phyloP scores from a whole-genome alignment of 108 stramenopile species.

The Nitzschia sp. region DNA sequence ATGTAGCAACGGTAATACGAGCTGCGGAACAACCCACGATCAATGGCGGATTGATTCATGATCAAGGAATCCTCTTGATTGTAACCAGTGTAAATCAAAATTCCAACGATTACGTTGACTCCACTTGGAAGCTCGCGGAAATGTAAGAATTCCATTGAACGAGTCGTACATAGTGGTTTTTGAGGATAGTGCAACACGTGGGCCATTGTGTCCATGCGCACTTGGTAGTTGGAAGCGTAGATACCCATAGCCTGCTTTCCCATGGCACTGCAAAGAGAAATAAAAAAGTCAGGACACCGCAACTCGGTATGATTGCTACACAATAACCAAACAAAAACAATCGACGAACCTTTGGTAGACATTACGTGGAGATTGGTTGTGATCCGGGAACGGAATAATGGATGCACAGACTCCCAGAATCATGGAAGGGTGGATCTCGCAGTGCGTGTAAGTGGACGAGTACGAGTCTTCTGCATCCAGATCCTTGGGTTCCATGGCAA shows the following conservation, averaged over 20 bases:
- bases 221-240: conserved; percentile 95
- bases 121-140: conserved; percentile 99
- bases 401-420: conserved; percentile 94
- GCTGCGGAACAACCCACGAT: conserved; percentile 97
- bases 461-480: conserved; percentile 83
- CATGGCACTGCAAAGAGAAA: conserved; percentile 58
- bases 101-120: conserved; percentile 95
- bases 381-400: conserved; percentile 99
- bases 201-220: conserved; percentile 99
- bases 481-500: conserved; percentile 97
- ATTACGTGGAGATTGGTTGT: conserved; percentile 99
- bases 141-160: conserved; percentile 97
- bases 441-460: conserved; percentile 97
- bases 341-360: conserved; percentile 86
- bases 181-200: conserved; percentile 99
- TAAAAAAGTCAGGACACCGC: background rate
- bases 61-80: conserved; percentile 99
- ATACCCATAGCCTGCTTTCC: conserved; percentile 98
- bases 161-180: conserved; percentile 97
- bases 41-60: conserved; percentile 97
- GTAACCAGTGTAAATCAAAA: conserved; percentile 99
- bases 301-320: background rate
- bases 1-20: conserved; percentile 94
- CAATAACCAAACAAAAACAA: background rate
- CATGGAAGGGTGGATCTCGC: conserved; percentile 99